Evolutionary conservation across 2,329 filamentous ascomycete species (phyloP), one percentile per base, ranked within the genome.

Genomic region (Colletotrichum theobromicola): DNA sequence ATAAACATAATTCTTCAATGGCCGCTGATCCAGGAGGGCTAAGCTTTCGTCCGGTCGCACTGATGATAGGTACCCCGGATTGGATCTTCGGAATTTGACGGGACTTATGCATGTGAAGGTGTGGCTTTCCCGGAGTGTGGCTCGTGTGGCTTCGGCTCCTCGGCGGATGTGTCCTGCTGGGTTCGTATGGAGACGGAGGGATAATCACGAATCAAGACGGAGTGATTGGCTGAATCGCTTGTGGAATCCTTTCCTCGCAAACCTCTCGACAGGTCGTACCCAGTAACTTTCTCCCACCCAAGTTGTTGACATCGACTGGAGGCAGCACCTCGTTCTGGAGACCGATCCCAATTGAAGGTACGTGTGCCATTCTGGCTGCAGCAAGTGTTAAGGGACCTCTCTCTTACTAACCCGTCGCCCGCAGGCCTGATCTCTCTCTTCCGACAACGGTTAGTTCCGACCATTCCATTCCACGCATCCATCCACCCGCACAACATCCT

Each of bases 311-410:
- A 74, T 74, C 71, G 55, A 69, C 30, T 60, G 28, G 35, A 74
- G 71, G 68, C n/a, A 65, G 67, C 67, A 71, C 67, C 57, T 74
- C 67, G 67, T 67, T 71, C 58, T 72, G 72, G 72, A 74, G 53
- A 66, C 61, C 42, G 50, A 34, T 74, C 63, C 55, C 50, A 70
- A 72, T 67, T 58, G 55, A 74, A 64, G 62, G 67, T 66, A 28
- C 58, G 72, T 64, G 21, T 24, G 35, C 26, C 24, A 32, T 3
- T 70, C 12, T 46, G 16, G 9, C 18, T 5, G 3, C 5, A 57
- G 53, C 15, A 30, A 21, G 13, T 34, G 7, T 67, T 34, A 13
- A 34, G 42, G 37, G 65, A 50, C 42, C 13, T 21, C 26, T 26
- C 5, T 12, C 26, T 13, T 15, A 60, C 30, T 70, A 58, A 37